phyloP scores from a whole-genome alignment of 2,329 filamentous ascomycete genomes.

The Ceratocystis smalleyi region DNA sequence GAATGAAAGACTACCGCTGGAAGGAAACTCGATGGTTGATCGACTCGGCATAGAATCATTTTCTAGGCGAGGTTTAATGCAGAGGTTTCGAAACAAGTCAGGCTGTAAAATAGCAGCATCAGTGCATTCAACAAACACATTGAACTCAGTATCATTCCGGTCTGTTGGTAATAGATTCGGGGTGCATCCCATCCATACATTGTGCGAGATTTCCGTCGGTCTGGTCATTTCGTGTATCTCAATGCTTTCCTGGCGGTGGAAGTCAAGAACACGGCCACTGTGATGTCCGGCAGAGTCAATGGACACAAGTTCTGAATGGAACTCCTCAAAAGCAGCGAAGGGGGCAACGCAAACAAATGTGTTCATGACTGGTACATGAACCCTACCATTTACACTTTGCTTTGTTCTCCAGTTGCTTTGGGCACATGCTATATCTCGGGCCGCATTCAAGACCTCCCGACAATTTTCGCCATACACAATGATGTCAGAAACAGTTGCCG shows the following conservation, averaged over 20 bases:
- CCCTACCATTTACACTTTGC: slow-evolving; percentile 35
- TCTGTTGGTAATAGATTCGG: slow-evolving; percentile 37
- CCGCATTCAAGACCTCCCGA: slow-evolving; percentile 45
- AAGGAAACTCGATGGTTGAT: slow-evolving; percentile 61
- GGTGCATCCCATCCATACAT: slow-evolving; percentile 81
- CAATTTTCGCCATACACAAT: slow-evolving; percentile 73
- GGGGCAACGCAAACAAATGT: slow-evolving; percentile 59
- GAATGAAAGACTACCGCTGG: slow-evolving; percentile 80
- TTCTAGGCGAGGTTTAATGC: slow-evolving; percentile 2
- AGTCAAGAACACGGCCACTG: slow-evolving; percentile 70
- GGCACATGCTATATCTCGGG: slow-evolving; percentile 54
- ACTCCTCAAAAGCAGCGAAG: slow-evolving; percentile 57
- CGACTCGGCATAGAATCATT: background rate
- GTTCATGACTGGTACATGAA: slow-evolving; percentile 53
- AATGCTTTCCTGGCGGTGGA: slow-evolving; percentile 70
- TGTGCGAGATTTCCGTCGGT: slow-evolving; percentile 73
- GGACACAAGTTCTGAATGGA: slow-evolving; percentile 55
- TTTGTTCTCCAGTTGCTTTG: slow-evolving; percentile 60
- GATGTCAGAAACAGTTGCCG: slow-evolving; percentile 78
- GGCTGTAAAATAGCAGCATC: slow-evolving; percentile 68
- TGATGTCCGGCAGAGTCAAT: slow-evolving; percentile 54
- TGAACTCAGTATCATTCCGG: slow-evolving; percentile 49
- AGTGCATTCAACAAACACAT: slow-evolving; percentile 76
- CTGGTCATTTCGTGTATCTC: slow-evolving; percentile 93
- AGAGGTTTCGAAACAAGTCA: slow-evolving; percentile 36